These are phyloP conservation scores for Mycogone perniciosa DNA, from an alignment of 2,329 filamentous ascomycete genomes.

Conservation along the genomic window DNA sequence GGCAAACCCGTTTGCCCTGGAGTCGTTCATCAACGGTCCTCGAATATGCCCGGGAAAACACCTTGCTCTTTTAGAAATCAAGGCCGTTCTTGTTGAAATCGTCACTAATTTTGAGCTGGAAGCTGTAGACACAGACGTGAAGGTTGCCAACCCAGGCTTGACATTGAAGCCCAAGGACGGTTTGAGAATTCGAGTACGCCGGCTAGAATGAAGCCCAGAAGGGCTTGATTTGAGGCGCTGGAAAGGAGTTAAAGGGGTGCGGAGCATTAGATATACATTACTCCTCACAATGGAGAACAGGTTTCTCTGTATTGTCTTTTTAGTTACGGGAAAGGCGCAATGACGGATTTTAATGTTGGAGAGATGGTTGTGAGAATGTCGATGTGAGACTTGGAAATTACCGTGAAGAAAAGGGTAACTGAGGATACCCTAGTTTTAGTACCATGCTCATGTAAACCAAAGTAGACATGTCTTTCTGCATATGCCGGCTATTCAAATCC, in stretches of 20 bases:
- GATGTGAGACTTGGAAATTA: too few relatives aligned
- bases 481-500: too few relatives aligned
- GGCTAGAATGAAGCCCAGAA: not conserved
- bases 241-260: too few relatives aligned
- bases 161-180: constrained; percentile 21
- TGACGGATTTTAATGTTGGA: too few relatives aligned
- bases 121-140: constrained; percentile 16
- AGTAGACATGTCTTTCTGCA: too few relatives aligned
- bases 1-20: constrained; percentile 26
- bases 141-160: constrained; percentile 20
- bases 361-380: too few relatives aligned
- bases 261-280: not conserved
- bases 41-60: constrained; percentile 33
- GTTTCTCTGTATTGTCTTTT: too few relatives aligned
- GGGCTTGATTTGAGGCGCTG: too few relatives aligned
- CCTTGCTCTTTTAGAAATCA: constrained; percentile 32
- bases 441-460: too few relatives aligned
- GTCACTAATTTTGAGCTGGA: constrained; percentile 23
- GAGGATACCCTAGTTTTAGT: too few relatives aligned
- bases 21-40: constrained; percentile 32
- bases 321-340: too few relatives aligned
- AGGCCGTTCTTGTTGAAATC: constrained; percentile 29
- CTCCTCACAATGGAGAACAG: not conserved
- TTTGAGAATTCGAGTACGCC: not conserved
- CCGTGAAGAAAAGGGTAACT: too few relatives aligned